Evolutionary conservation across 1,284 basidiomycete genomes (phyloP).

Genomic region (Marasmius sp.): DNA sequence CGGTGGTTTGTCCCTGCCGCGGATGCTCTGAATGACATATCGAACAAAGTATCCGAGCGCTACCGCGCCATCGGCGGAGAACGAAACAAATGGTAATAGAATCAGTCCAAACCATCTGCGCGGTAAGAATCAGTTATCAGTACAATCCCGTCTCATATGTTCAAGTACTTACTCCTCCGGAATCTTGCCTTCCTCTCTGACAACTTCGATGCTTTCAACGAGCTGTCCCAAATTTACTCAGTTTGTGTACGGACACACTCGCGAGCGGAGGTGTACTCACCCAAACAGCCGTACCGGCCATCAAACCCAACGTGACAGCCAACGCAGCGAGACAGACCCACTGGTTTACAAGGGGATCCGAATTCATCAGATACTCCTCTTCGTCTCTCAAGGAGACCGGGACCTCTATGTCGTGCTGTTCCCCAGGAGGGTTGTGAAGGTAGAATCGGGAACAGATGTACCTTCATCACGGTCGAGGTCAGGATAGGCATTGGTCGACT

Average conservation of each 20-base stretch:
- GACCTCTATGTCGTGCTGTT: constrained; percentile 36
- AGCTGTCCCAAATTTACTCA: constrained; percentile 31
- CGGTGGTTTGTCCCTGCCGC: constrained; percentile 12
- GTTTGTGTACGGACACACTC: background rate
- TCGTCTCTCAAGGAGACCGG: constrained; percentile 30
- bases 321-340: constrained; percentile 41
- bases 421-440: constrained; percentile 47
- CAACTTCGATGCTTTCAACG: constrained; percentile 40
- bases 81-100: constrained; percentile 47
- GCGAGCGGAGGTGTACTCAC: constrained; percentile 25
- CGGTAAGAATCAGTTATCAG: background rate
- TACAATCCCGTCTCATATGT: background rate
- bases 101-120: constrained; percentile 45
- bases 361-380: constrained; percentile 28
- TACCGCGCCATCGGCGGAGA: constrained; percentile 43
- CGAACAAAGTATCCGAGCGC: constrained; percentile 22
- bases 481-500: background rate
- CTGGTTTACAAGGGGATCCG: constrained; percentile 41
- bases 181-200: constrained; percentile 33
- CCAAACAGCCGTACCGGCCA: constrained; percentile 46
- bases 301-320: constrained; percentile 35
- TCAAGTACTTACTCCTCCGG: constrained; percentile 31
- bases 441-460: constrained; percentile 47
- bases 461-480: constrained; percentile 18
- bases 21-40: constrained; percentile 15